Conservation (phyloP, 371 early-diverging fungal genomes). For the Circinella minor region DNA sequence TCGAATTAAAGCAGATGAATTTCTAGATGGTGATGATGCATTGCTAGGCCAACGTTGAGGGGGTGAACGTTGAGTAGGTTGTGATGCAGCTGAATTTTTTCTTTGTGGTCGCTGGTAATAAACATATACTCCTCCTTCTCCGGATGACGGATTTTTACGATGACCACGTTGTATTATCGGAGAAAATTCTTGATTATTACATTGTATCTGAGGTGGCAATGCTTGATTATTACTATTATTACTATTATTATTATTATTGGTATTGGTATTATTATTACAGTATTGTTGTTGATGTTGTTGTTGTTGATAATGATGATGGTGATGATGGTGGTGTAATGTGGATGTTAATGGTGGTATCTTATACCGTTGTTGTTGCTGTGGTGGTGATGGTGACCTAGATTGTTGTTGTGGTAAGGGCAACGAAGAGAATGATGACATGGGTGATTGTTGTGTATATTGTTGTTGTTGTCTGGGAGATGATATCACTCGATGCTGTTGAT, state of each 20-base stretch:
- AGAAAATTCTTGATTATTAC: neutral
- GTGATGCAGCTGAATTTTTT: constrained; percentile 1
- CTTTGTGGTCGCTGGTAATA: neutral
- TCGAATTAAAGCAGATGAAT: neutral
- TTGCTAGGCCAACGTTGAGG: constrained; percentile 3
- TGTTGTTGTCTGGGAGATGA: neutral
- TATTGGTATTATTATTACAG: neutral
- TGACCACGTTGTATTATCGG: neutral
- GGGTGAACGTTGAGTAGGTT: neutral
- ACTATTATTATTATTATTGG: neutral
- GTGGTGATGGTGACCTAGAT: neutral
- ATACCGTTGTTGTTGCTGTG: neutral
- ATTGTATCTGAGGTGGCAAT: neutral
- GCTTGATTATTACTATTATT: neutral
- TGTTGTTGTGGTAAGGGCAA: neutral
- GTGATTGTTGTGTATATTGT: neutral
- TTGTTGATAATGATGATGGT: neutral
- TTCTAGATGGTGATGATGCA: neutral
- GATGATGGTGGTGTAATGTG: neutral
- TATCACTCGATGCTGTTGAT: too few relatives aligned
- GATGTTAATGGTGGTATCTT: neutral
- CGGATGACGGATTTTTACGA: neutral
- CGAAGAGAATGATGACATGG: neutral
- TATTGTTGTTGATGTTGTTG: neutral
- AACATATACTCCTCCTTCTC: too few relatives aligned